Conservation (phyloP, 2,329 filamentous ascomycete species). For the Diaporthe sp. region DNA sequence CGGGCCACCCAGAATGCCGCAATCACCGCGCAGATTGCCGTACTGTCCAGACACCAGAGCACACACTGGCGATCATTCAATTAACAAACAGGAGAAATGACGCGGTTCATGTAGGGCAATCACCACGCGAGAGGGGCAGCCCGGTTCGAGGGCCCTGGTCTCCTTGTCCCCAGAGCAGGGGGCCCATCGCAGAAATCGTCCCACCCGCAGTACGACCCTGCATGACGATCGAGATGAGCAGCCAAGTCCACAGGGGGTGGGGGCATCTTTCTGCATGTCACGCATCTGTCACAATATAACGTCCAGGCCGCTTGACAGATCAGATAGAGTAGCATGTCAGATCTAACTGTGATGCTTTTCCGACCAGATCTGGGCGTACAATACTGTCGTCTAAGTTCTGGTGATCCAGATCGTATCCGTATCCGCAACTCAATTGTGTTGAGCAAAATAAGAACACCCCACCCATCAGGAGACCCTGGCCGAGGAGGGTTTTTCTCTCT, state of each 20-base stretch:
- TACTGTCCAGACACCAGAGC: not conserved
- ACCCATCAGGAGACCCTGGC: not conserved
- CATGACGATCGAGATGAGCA: conserved; percentile 22
- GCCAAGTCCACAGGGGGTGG: conserved; percentile 1
- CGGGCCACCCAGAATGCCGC: not conserved
- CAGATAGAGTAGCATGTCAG: conserved; percentile 10
- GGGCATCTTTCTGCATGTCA: not conserved
- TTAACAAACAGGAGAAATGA: not conserved
- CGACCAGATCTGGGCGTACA: not conserved
- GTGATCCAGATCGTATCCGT: not conserved
- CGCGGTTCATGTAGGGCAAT: conserved; percentile 2
- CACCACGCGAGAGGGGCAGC: conserved; percentile 8
- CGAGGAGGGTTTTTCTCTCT: not conserved
- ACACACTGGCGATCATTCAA: not conserved
- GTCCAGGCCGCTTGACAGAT: not conserved
- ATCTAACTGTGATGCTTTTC: not conserved
- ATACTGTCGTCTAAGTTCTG: not conserved
- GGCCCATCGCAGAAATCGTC: conserved; percentile 4
- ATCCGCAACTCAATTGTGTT: not conserved
- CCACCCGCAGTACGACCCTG: conserved; percentile 3
- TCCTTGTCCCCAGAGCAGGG: not conserved
- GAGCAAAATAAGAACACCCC: not conserved
- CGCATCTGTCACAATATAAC: conserved; percentile 5
- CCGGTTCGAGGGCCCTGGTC: conserved; percentile 12
- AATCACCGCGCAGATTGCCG: not conserved